Evolutionary conservation across 2,329 filamentous ascomycete species (phyloP).

Genomic region (Penicillium sp.): DNA sequence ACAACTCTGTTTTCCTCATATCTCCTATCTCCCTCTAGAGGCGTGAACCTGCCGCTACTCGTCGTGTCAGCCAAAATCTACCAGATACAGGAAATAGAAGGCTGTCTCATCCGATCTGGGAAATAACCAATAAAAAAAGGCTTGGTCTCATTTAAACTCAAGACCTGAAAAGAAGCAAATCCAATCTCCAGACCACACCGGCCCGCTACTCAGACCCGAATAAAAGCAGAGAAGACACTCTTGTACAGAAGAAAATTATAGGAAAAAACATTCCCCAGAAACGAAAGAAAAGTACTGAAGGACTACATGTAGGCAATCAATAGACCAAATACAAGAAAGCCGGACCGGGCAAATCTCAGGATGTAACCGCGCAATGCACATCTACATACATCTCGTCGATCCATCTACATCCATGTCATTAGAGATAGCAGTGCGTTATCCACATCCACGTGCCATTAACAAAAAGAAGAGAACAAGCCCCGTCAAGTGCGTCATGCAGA

Average conservation of each 20-base stretch:
- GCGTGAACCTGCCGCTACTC: too few species aligned
- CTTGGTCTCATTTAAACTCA: not conserved
- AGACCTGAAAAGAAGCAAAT: not conserved
- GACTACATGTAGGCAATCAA: not conserved
- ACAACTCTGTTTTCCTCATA: not conserved
- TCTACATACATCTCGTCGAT: constrained; percentile 17
- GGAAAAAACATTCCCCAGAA: not conserved
- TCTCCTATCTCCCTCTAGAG: too few species aligned
- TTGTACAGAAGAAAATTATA: constrained; percentile 1
- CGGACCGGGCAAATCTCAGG: constrained; percentile 16
- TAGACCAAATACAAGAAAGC: constrained; percentile 7
- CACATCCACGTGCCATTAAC: not conserved
- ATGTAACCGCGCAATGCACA: constrained; percentile 20
- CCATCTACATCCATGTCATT: constrained; percentile 22
- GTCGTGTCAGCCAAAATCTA: too few species aligned
- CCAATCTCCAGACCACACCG: constrained; percentile 4
- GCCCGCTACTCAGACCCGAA: constrained; percentile 8
- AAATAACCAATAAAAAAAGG: not conserved
- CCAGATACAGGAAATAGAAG: too few species aligned
- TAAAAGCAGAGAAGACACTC: not conserved
- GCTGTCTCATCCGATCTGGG: not conserved
- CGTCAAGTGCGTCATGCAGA: not conserved
- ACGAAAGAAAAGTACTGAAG: not conserved
- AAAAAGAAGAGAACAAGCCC: not conserved
- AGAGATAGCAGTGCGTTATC: constrained; percentile 8